Base-by-base conservation (phyloP, 306 rosid species). In the Glycyrrhiza uralensis region DNA sequence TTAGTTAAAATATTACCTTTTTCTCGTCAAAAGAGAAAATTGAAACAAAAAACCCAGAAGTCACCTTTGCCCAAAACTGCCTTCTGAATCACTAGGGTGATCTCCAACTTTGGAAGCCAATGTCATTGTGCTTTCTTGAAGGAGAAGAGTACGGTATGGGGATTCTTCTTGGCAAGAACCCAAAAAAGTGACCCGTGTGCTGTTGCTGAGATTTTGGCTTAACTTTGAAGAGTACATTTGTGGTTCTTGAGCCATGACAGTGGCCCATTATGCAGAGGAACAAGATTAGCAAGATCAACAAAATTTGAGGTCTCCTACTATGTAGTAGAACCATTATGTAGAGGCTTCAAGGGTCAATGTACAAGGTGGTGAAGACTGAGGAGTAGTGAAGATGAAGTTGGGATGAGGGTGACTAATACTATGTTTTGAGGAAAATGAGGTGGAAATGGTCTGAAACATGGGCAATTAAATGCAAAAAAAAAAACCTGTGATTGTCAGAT, bases 111-210 rank as follows among this genome's bases (percentile, higher is more conserved):
- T 71, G 81, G 30, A 90, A 75, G 68, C 97, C 98, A 77, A 93
- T 84, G 46, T 71, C 89, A 57, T 93, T 93, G 81, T 93, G 98
- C 60, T 89, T 90, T 85, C 90, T 89, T n/a, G 98, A 93, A 74
- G 98, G 98, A 38, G 96, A 92, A 1, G 98, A 93, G 56, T 80
- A 83, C 0, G 98, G 98, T 39, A 89, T 83, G 0, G 87, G 98
- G 8, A 82, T 44, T 68, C 98, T 79, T 83, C 75, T 89, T 0
- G 98, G 98, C 72, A 93, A 90, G 86, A 81, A 93, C 2, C 93
- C 97, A 50, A 87, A 76, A 82, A 90, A 90, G 76, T 90, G 92
- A 55, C 98, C 98, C 1, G 61, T 71, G 20, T 59, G 66, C 41
- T 81, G 72, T 17, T 59, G 66, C 41, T 81, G 72, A 35, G 87